Percentiles rank a stretch among this genome's conserved stretches.
Conservation (phyloP, 495 filamentous ascomycete species). For the Annulohypoxylon nitens region DNA sequence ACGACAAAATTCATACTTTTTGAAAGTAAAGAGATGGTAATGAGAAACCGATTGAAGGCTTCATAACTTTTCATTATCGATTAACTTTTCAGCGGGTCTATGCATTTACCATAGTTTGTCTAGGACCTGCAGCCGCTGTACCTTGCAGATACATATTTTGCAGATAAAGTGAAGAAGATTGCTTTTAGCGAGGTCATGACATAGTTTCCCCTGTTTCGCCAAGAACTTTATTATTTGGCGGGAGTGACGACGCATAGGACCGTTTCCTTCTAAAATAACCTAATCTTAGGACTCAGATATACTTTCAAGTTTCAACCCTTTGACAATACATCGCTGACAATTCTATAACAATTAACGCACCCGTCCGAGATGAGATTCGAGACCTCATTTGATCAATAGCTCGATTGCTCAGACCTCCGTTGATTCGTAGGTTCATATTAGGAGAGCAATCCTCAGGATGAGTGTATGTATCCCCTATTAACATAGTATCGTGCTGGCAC, state of each 20-base stretch:
- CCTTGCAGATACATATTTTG: background rate
- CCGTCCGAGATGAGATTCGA: conserved; percentile 47
- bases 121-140: background rate
- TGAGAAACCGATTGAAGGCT: conserved; percentile 9
- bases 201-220: conserved; percentile 32
- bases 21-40: conserved; percentile 1
- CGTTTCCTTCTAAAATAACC: conserved; percentile 24
- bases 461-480: conserved; percentile 43
- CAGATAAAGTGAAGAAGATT: background rate
- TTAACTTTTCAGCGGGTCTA: conserved; percentile 42
- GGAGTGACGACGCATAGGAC: conserved; percentile 21
- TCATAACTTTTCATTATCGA: conserved; percentile 44
- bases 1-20: background rate
- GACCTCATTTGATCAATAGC: conserved; percentile 36
- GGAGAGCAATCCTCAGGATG: conserved; percentile 45
- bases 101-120: background rate
- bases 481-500: background rate
- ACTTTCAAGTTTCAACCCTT: conserved; percentile 19
- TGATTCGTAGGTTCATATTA: conserved; percentile 9
- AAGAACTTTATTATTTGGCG: conserved; percentile 41
- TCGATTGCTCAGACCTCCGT: conserved; percentile 45
- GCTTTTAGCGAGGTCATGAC: conserved; percentile 28
- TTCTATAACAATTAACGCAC: conserved; percentile 13
- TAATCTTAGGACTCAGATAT: conserved; percentile 30
- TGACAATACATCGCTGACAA: conserved; percentile 19